A percentile compares a stretch with the other conserved stretches of the same genome.
Conservation (phyloP, 2,329 filamentous ascomycete species). For the Colletotrichum gigasporum region DNA sequence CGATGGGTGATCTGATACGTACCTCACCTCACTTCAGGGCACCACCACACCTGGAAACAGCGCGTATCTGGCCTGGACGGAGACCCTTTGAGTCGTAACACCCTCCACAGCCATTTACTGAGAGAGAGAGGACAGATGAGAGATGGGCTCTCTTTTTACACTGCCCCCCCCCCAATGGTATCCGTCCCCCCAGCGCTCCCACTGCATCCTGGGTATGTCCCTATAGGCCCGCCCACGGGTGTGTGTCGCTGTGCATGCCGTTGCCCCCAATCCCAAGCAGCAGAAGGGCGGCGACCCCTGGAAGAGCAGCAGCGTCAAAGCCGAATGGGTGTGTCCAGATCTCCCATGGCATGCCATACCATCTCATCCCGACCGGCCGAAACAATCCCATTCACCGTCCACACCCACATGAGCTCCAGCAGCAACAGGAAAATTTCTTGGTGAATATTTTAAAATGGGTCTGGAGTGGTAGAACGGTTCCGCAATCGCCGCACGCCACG, state of each 20-base stretch:
- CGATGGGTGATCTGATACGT: not conserved
- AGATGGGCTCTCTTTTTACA: too few species aligned
- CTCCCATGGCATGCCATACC: constrained; percentile 14
- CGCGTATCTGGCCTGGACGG: not conserved
- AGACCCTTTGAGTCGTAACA: not conserved
- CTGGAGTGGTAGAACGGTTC: constrained; percentile 5
- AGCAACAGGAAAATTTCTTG: not conserved
- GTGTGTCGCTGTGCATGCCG: not conserved
- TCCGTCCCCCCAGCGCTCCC: too few species aligned
- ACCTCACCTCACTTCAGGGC: not conserved
- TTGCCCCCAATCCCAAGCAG: constrained; percentile 4
- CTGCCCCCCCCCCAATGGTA: not conserved
- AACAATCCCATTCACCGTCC: constrained; percentile 27
- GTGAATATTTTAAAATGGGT: not conserved
- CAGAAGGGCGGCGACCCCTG: constrained; percentile 7
- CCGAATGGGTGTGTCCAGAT: constrained; percentile 20
- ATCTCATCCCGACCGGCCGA: constrained; percentile 25
- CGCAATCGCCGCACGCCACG: constrained; percentile 23
- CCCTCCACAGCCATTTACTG: not conserved
- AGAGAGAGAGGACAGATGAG: too few species aligned
- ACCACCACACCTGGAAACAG: not conserved
- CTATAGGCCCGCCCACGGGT: not conserved
- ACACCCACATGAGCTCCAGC: constrained; percentile 20
- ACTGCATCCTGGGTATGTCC: too few species aligned
- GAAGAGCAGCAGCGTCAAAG: constrained; percentile 4